These are phyloP conservation scores for Naegleria gruberi DNA, from an alignment of 208 protist species.

Conservation along the genomic window DNA sequence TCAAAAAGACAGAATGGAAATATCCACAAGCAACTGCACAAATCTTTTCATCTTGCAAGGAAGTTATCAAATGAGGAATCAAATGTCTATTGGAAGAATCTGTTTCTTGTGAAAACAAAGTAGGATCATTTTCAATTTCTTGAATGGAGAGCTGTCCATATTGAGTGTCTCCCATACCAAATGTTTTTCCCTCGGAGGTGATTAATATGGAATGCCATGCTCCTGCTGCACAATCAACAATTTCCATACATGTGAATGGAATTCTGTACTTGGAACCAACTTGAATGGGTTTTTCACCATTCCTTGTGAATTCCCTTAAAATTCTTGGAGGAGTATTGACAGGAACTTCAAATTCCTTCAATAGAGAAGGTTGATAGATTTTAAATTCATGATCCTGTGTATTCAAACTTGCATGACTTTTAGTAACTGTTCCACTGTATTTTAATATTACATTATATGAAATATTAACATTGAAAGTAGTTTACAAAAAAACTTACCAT, in stretches of 20 bases:
- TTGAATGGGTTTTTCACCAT: no score
- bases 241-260: neutral
- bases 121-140: neutral
- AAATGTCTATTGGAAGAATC: neutral
- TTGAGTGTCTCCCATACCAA: neutral
- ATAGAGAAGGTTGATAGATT: no score
- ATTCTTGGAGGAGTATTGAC: no score
- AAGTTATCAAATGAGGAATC: neutral
- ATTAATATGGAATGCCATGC: conserved; percentile 3
- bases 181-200: neutral
- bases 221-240: neutral
- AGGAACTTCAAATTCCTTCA: no score
- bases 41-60: neutral
- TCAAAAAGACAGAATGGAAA: neutral
- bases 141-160: neutral
- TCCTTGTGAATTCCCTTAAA: no score
- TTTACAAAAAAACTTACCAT: no score
- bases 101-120: no score
- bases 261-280: neutral
- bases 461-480: no score
- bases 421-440: no score
- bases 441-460: no score
- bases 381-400: no score
- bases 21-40: neutral
- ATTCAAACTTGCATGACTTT: no score